phyloP scores from a whole-genome alignment of 148 eudicot genomes.

The Silene conica region DNA sequence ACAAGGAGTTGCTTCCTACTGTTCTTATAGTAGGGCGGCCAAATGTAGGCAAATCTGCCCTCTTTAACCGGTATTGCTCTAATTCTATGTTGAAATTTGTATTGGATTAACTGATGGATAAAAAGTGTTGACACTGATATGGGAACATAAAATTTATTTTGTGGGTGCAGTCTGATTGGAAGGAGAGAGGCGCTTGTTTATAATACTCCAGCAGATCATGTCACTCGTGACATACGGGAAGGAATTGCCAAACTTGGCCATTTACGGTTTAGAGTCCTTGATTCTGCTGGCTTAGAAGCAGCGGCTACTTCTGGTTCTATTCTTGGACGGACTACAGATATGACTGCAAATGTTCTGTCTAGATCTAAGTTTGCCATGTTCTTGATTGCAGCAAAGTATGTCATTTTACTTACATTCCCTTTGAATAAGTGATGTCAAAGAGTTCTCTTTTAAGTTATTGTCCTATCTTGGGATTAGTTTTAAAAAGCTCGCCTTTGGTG shows the following conservation, averaged over 20 bases:
- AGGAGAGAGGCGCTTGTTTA: slow-evolving; percentile 97
- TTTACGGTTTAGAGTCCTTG: slow-evolving; percentile 80
- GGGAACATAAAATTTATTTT: background rate
- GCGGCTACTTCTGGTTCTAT: slow-evolving; percentile 95
- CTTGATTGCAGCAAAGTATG: slow-evolving; percentile 78
- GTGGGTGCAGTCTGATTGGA: slow-evolving; percentile 61
- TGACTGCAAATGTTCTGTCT: slow-evolving; percentile 77
- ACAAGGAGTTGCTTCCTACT: slow-evolving; percentile 73
- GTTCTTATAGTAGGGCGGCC: slow-evolving; percentile 82
- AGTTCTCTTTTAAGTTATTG: background rate
- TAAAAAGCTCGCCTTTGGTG: too few relatives aligned
- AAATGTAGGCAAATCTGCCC: slow-evolving; percentile 94
- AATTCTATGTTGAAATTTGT: background rate
- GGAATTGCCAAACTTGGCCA: slow-evolving; percentile 88
- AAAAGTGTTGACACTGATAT: background rate
- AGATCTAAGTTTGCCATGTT: slow-evolving; percentile 73
- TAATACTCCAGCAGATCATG: slow-evolving; percentile 93
- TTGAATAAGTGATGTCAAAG: background rate
- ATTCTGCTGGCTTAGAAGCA: slow-evolving; percentile 98
- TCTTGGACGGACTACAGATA: slow-evolving; percentile 82
- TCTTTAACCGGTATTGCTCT: slow-evolving; percentile 72
- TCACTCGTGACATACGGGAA: slow-evolving; percentile 92
- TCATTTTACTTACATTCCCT: slow-evolving; percentile 6
- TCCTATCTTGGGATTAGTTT: too few relatives aligned
- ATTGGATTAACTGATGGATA: slow-evolving; percentile 7